Base-by-base conservation (phyloP, 164 flowering plant species). In the Brasenia schreberi region DNA sequence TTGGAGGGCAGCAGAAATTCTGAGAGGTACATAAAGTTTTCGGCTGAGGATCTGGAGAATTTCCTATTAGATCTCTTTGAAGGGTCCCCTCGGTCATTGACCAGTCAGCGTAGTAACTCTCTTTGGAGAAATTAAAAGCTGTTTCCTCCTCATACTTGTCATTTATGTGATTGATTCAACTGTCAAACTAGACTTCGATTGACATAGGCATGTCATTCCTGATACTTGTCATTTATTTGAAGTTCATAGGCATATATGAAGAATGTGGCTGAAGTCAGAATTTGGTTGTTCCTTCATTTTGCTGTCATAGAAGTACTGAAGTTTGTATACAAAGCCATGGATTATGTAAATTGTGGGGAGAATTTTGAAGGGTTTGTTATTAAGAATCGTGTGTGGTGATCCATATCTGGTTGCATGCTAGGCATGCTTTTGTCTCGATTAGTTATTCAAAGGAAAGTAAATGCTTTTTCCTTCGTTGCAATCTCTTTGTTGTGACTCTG, bases 61-160 rank as follows among this genome's bases (percentile, higher is more conserved):
- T 33, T 58, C 7, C 61, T 67, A 6, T 42, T 67, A 49, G 69
- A 67, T 67, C 23, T 67, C 45, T 67, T 67, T 59, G 69, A 67
- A 43, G 69, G 69, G 10, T 67, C 43, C 5, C 69, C 69, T 27
- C 27, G 19, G 56, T 42, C 27, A 49, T 66, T 66, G 62, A 14
- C 52, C 43, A 12, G 56, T 19, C 61, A 14, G 17, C 12, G 61
- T 18, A 27, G 68, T 10, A 33, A 49, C 56, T 49, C 56, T 14
- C 16, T 9, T 14, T 49, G 16, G 56, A 33, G 56, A 9, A 14
- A 49, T 49, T 14, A 49, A 49, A 12, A 49, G 56, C 56, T 49
- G 56, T 14, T 49, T 9, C 56, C 56, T 49, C 56, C 56, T 3
- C 56, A 49, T 9, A 14, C 16, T 14, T 49, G 12, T 49, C 16